Evolutionary conservation across 352 stramenopile species (phyloP), one percentile per base, ranked within the genome.

Genomic region (Phytophthora vignae): DNA sequence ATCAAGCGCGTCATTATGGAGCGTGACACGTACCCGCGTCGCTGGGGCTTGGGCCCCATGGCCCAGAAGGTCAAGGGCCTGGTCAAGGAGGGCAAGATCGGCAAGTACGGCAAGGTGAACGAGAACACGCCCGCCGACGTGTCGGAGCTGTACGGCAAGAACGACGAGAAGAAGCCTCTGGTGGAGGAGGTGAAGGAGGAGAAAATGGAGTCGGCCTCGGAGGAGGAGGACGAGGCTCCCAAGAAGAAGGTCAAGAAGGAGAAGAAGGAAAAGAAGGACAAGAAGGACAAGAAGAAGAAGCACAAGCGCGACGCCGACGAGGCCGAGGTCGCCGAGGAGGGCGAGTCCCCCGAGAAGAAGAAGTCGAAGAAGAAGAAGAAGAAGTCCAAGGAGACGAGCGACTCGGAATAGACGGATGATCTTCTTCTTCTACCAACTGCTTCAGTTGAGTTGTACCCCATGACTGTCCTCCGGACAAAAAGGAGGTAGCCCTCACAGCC

Each of bases 1-100:
- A 99, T 99, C 79, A 99, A 99, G 87, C 94, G 98, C 55, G 98
- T 99, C 29, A 99, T 99, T 79, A 99, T 99, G 98, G 98, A 99
- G 90, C 86, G 98, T 40, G 98, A 99, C 89, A 99, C 96, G 55
- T 99, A 99, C 79, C 98, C 98, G 31, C 90, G 98, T 75, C 89
- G 97, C 63, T 99, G 98, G 98, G 98, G 98, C 64, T 84, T 99
- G 66, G 98, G 98, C 19, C 98, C 98, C 2, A 98, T 99, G 90
- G 98, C 98, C 4, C 94, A 99, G 75, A 98, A 98, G 80, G 99
- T 99, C 75, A 99, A 99, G 91, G 87, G 84, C 11, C 86, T 99
- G 11, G 98, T 99, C 22, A 98, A 98, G 77, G 92, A 96, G 25
- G 88, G 90, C 59, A 96, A 95, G 80, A 94, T 96, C 64, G 90